Percentiles rank a stretch among this genome's conserved stretches.
Conservation (phyloP, 306 rosid genomes). For the Dryas drummondii region DNA sequence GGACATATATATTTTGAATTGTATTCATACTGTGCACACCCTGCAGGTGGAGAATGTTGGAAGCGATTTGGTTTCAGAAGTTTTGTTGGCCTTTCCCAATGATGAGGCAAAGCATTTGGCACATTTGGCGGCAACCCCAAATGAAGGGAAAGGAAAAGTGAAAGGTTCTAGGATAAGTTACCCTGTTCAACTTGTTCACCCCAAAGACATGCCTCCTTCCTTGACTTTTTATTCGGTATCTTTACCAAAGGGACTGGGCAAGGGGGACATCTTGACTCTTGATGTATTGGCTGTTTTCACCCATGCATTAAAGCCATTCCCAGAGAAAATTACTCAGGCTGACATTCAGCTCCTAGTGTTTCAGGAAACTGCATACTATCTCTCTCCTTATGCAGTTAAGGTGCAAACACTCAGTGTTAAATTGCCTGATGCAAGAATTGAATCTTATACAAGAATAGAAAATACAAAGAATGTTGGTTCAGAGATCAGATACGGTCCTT, state of each 20-base stretch:
- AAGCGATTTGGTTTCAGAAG: constrained; percentile 49
- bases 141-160: constrained; percentile 72
- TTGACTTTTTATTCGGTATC: constrained; percentile 66
- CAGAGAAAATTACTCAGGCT: constrained; percentile 84
- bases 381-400: constrained; percentile 80
- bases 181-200: constrained; percentile 52
- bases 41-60: constrained; percentile 79
- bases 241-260: constrained; percentile 68
- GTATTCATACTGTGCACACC: not conserved
- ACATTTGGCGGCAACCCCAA: constrained; percentile 45
- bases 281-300: constrained; percentile 75
- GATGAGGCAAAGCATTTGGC: constrained; percentile 64
- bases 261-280: constrained; percentile 62
- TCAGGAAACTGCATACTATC: constrained; percentile 72
- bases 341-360: constrained; percentile 82
- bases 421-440: constrained; percentile 87
- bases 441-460: constrained; percentile 72
- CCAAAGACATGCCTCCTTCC: constrained; percentile 54
- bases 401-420: constrained; percentile 68
- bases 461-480: constrained; percentile 74
- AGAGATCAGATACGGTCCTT: constrained; percentile 91
- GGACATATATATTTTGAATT: not conserved
- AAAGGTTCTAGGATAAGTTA: constrained; percentile 50
- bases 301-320: constrained; percentile 67
- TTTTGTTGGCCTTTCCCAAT: constrained; percentile 71